Evolutionary conservation across 495 filamentous ascomycete genomes (phyloP).

Genomic region (Aspergillus bridgeri): DNA sequence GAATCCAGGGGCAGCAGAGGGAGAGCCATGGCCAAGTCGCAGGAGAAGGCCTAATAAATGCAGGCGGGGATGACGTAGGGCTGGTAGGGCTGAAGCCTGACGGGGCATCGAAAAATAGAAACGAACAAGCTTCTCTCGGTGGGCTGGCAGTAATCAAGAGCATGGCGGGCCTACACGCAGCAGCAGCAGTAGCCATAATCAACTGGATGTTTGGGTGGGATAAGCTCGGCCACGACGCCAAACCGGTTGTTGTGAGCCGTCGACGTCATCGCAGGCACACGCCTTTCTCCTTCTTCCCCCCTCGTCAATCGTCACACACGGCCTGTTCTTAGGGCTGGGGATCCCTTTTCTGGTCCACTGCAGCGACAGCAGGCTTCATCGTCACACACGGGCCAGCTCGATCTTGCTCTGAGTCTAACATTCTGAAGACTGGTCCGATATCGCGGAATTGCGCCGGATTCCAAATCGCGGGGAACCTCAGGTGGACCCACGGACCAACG

Average conservation of each 20-base stretch:
- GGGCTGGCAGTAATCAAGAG: neutral
- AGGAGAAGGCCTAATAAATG: neutral
- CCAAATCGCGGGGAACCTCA: neutral
- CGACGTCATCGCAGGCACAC: neutral
- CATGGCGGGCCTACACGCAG: too few species aligned
- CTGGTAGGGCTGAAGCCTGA: conserved; percentile 1
- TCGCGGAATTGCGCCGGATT: neutral
- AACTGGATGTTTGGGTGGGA: too few species aligned
- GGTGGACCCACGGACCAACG: neutral
- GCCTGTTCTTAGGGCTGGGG: neutral
- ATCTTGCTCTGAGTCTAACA: too few species aligned
- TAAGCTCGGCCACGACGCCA: neutral
- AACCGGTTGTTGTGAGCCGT: neutral
- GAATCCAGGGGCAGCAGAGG: conserved; percentile 2
- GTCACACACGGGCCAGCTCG: too few species aligned
- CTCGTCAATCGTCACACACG: neutral
- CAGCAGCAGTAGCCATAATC: neutral
- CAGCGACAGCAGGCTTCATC: too few species aligned
- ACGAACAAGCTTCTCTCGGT: neutral
- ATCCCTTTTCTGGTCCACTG: neutral
- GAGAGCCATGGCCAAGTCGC: neutral
- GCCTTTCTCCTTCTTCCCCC: neutral
- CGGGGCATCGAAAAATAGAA: neutral
- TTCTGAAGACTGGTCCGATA: too few species aligned
- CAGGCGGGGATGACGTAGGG: conserved; percentile 10